Base-by-base conservation (phyloP, 1,284 basidiomycete species). In the Stereum hirsutum region DNA sequence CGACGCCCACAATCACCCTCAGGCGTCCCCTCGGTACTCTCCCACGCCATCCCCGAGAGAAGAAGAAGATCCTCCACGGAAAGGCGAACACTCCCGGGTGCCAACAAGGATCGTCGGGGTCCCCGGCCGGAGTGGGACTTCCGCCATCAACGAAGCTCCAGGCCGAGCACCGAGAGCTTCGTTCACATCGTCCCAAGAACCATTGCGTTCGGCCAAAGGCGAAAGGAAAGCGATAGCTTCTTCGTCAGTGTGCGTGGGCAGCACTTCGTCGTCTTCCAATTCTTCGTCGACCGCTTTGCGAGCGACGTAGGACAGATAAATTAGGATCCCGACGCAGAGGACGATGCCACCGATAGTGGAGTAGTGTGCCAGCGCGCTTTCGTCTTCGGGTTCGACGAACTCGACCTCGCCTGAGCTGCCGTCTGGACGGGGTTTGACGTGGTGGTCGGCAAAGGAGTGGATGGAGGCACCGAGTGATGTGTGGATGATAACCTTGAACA, bases 401-500 rank as follows among this genome's bases (percentile, higher is more conserved):
- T 48, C 48, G 37, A 57, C 52, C 25, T 59, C 50, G 46, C 58
- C 59, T 44, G 54, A 54, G 35, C 46, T 30, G n/a, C 45, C 12
- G 24, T 24, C 23, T 27, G 37, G 37, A 11, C 26, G 24, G 15
- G 37, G 42, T 32, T 62, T 55, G 44, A 62, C 58, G 55, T 83
- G 76, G 61, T 77, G 80, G 46, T 78, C 75, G 46, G 78, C 76
- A 65, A 92, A 92, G 31, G 81, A 89, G 55, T 85, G 81, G 55
- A 92, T 89, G 19, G 81, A 83, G 19, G 81, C 78, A 35, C 89
- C 89, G 49, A 92, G 70, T 48, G 75, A 83, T 20, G 87, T 89
- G 66, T 92, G 89, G 43, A 92, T 75, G 61, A 90, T 79, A 51
- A 92, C 77, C 62, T 92, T 92, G 71, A 87, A 79, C 43, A 92